These are phyloP conservation scores for Zygnema circumcarinatum DNA, from an alignment of 139 green algal species.

Conservation along the genomic window DNA sequence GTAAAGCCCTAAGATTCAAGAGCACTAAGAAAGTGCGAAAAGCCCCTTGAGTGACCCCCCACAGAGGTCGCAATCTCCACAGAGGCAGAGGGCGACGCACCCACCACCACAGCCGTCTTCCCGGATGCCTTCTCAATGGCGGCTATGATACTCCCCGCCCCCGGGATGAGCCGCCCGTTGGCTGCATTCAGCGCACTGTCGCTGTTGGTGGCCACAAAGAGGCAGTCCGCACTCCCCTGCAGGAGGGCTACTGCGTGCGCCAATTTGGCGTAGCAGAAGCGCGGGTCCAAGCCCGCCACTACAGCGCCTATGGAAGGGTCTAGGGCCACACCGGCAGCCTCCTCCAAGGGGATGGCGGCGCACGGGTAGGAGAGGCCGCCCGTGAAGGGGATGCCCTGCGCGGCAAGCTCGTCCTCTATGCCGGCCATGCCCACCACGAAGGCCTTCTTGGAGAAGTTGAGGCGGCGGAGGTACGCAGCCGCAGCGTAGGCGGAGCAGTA, in stretches of 20 bases:
- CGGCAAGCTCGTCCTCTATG: constrained; percentile 1
- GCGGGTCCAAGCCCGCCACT: not conserved
- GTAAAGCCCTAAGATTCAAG: no score
- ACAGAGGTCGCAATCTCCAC: no score
- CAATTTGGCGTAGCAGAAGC: not conserved
- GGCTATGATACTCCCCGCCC: constrained; percentile 26
- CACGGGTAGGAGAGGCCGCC: not conserved
- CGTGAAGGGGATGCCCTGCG: not conserved
- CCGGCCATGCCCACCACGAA: not conserved
- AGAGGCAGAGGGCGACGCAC: no score
- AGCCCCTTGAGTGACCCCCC: no score
- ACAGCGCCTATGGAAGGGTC: not conserved
- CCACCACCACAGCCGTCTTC: not conserved
- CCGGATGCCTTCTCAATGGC: constrained; percentile 27
- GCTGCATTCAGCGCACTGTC: constrained; percentile 28
- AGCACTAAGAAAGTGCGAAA: no score
- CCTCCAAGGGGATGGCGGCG: not conserved
- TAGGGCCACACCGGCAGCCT: not conserved
- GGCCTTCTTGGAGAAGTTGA: constrained; percentile 8
- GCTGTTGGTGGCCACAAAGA: constrained; percentile 33
- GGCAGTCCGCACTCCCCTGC: not conserved
- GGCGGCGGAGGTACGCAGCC: constrained; percentile 13
- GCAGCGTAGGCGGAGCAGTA: constrained; percentile 25
- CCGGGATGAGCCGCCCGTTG: constrained; percentile 20
- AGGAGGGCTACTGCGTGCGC: not conserved